A percentile compares a stretch with the other conserved stretches of the same genome.
Evolutionary conservation across 164 flowering plant species (phyloP).

Genomic region (Sextonia rubra): DNA sequence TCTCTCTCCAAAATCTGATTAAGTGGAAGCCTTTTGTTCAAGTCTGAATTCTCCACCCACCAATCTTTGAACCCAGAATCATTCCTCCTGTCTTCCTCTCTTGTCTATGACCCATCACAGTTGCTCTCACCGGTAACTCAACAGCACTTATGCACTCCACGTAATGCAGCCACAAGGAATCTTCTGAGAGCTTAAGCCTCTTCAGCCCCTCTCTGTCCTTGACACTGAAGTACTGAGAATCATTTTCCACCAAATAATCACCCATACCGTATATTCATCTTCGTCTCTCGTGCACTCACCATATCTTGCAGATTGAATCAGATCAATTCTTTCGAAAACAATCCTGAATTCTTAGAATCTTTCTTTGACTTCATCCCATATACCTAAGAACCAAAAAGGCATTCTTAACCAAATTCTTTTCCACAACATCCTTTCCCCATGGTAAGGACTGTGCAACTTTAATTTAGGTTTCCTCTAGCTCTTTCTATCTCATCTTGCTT

Average conservation of each 20-base stretch:
- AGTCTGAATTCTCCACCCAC: conserved; percentile 62
- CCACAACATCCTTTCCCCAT: conserved; percentile 78
- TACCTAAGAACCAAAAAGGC: conserved; percentile 57
- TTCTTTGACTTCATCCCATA: conserved; percentile 64
- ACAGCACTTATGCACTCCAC: conserved; percentile 22
- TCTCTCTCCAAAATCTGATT: conserved; percentile 51
- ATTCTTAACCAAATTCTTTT: conserved; percentile 58
- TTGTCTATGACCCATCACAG: conserved; percentile 15
- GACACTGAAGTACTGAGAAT: conserved; percentile 31
- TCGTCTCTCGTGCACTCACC: conserved; percentile 40
- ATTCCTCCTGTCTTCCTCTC: conserved; percentile 20
- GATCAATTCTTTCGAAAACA: conserved; percentile 8
- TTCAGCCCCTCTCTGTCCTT: conserved; percentile 19
- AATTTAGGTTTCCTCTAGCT: conserved; percentile 60
- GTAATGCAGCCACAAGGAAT: conserved; percentile 43
- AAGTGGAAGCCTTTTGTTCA: conserved; percentile 48
- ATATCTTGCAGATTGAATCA: conserved; percentile 38
- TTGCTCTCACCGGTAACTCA: conserved; percentile 9
- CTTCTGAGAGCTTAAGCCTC: conserved; percentile 45
- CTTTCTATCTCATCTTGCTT: conserved; percentile 52
- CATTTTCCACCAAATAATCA: conserved; percentile 11
- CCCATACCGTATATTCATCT: conserved; percentile 22
- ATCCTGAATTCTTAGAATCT: conserved; percentile 14
- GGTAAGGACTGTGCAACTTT: conserved; percentile 68
- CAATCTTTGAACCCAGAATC: conserved; percentile 27